Base-by-base conservation (phyloP, 2,329 filamentous ascomycete species). In the Xylariaceae sp. region DNA sequence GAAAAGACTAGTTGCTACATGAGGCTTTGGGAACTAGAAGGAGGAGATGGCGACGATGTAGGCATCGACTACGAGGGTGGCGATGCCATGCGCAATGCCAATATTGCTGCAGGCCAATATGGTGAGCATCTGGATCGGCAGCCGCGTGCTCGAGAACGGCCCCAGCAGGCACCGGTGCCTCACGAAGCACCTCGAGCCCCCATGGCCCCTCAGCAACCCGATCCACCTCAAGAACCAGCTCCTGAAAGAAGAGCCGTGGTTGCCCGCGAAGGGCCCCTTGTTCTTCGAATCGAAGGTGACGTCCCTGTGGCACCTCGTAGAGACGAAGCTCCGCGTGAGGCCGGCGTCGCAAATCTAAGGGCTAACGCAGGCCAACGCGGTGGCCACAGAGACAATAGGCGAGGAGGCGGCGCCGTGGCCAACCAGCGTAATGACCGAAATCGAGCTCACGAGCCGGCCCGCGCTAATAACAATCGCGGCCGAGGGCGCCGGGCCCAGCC, bases 21-120 rank as follows among this genome's bases (percentile, higher is more conserved):
- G 78, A 84, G 89, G 3, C 76, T 99, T 2, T 97, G 92, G 91
- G 94, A 96, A 65, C 74, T 95, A 21, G 89, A 95, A 69, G 84
- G 81, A 43, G 92, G 92, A 0, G 91, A 96, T 62, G 83, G 81
- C 2, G 73, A 75, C 47, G 76, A 80, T 47, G 75, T 79, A 44
- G 78, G 74, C 3, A 64, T 73, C 8, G 75, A 65, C 3, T 78
- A 74, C 49, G 69, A 67, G 5, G 78, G 76, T 5, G 75, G 72
- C 12, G 57, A 61, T 40, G 47, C 58, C 8, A 42, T 57, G 41
- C 54, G 59, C 30, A 48, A 61, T 42, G 58, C 58, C 40, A 47
- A 64, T 34, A 21, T 54, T 48, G 22, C 48, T 42, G 48, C 63
- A 22, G 65, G 55, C 9, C 58, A 64, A 36, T 57, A 63, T 18